Conservation (phyloP, 2,329 filamentous ascomycete species). For the Rhynchosporium secalis region DNA sequence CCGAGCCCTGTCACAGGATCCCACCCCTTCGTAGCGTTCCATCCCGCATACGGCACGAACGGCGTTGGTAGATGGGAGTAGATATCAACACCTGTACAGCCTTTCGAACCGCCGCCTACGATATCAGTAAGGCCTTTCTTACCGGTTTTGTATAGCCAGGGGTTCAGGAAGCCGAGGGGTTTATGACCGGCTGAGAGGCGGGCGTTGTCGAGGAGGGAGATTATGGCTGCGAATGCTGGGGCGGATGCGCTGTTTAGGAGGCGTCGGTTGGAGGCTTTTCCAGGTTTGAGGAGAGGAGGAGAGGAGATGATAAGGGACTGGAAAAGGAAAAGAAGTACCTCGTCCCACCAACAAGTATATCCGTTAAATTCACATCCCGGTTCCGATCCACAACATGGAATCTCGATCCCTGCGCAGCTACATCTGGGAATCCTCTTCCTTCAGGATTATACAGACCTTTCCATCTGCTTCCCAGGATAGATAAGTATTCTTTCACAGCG, state of each 20-base stretch:
- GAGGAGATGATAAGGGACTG: not conserved
- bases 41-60: slow-evolving; percentile 41
- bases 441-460: slow-evolving; percentile 47
- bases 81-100: slow-evolving; percentile 37
- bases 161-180: slow-evolving; percentile 57
- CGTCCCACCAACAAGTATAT: slow-evolving; percentile 27
- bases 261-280: not conserved
- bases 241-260: slow-evolving; percentile 48
- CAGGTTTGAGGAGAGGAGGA: not conserved
- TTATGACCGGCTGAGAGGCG: slow-evolving; percentile 50
- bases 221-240: slow-evolving; percentile 58
- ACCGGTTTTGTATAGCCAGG: slow-evolving; percentile 55
- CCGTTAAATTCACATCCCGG: slow-evolving; percentile 13
- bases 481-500: slow-evolving; percentile 48
- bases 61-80: slow-evolving; percentile 28
- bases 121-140: slow-evolving; percentile 52
- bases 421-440: slow-evolving; percentile 56
- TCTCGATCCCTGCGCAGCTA: slow-evolving; percentile 57
- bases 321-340: slow-evolving; percentile 20
- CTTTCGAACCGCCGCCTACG: slow-evolving; percentile 41
- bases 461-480: slow-evolving; percentile 46
- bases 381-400: slow-evolving; percentile 41
- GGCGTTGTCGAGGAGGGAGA: slow-evolving; percentile 64
- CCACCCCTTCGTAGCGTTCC: slow-evolving; percentile 47
- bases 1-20: slow-evolving; percentile 51